Base-by-base conservation (phyloP, 352 stramenopile genomes). In the Globisporangium cederbergense region DNA sequence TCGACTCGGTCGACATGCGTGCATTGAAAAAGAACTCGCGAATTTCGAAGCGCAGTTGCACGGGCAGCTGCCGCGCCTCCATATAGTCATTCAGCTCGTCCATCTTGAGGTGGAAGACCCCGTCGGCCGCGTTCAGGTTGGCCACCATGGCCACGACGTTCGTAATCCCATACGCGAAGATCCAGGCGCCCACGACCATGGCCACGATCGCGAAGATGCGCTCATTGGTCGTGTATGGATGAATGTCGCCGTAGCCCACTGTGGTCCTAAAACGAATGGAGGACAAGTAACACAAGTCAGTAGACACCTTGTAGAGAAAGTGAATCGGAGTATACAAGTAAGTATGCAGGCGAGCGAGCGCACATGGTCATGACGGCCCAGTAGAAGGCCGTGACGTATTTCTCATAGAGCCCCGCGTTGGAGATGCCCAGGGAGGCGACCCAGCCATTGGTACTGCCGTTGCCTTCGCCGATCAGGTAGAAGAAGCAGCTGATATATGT, bases 41-140 rank as follows among this genome's bases (percentile, higher is more conserved):
- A 50, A 92, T 92, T 58, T 92, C 83, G 54, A 86, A 78, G 1
- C 83, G 81, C 28, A 92, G 58, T 28, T 89, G 79, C 16, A 81
- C 68, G 5, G 83, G 83, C 40, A 92, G 55, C 59, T 92, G 81
- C 9, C 81, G 75, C n/a, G 83, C 83, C 42, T 59, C 75, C 83
- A 92, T 90, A 62, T 92, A 92, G 58, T 92, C 83, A 56, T 92
- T 92, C 49, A 92, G 71, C 63, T 90, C 81, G 59, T 92, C 83
- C 63, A 92, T 81, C 49, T 89, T 89, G 57, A 86, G 67, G 38
- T 77, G 79, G 46, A 92, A 92, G 3, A 75, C 49, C 0, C 78
- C 87, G 42, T 92, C 83, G 18, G 83, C 73, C 13, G 81, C 75
- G 3, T 79, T 92, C 25, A 92, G 56, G 59, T 78, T 92, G 14